These are phyloP conservation scores for Herpetospermum pedunculosum DNA, from an alignment of 306 rosid species.

Conservation along the genomic window DNA sequence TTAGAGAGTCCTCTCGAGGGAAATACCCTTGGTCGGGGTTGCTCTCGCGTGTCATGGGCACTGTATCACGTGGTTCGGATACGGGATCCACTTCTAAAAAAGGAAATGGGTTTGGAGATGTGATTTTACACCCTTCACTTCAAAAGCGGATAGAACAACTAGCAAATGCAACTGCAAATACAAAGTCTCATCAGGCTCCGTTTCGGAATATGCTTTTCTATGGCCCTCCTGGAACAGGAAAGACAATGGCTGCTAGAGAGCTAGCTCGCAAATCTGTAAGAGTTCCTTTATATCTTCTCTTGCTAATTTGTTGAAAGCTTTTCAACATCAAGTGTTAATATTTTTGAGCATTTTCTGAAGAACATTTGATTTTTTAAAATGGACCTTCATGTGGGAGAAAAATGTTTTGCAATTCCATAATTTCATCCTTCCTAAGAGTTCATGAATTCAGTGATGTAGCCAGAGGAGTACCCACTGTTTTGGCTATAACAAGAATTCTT, in stretches of 20 bases:
- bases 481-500: not conserved
- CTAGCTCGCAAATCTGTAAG: slow-evolving; percentile 90
- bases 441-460: not conserved
- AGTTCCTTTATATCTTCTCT: slow-evolving; percentile 3
- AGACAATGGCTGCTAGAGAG: slow-evolving; percentile 98
- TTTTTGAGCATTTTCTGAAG: not conserved
- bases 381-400: not conserved
- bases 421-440: not conserved
- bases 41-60: slow-evolving; percentile 43
- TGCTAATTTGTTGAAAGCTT: not conserved
- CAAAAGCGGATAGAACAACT: slow-evolving; percentile 75
- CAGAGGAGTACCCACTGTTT: not conserved
- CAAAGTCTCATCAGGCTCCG: slow-evolving; percentile 94
- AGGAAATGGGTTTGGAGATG: slow-evolving; percentile 79
- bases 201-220: slow-evolving; percentile 94
- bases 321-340: not conserved
- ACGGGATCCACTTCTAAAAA: slow-evolving; percentile 32
- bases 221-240: slow-evolving; percentile 99
- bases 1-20: slow-evolving; percentile 90
- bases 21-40: slow-evolving; percentile 94
- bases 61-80: slow-evolving; percentile 22
- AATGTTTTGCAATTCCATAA: not conserved
- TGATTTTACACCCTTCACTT: slow-evolving; percentile 81
- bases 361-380: not conserved
- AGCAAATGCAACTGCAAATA: slow-evolving; percentile 84